These are phyloP conservation scores for Elasticomyces elasticus DNA, from an alignment of 495 filamentous ascomycete species.

Conservation along the genomic window DNA sequence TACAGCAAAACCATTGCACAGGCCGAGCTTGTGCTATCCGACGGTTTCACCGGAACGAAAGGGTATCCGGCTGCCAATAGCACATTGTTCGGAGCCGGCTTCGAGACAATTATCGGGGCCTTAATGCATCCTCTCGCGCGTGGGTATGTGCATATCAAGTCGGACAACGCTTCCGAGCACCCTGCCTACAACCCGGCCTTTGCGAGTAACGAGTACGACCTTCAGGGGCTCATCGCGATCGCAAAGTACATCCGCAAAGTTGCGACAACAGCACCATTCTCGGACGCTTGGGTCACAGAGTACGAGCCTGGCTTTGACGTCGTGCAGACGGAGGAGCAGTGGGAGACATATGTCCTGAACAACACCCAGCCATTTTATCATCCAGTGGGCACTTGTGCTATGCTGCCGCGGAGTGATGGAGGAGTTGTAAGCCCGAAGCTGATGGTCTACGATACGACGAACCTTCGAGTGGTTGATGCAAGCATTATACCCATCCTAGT, in stretches of 20 bases:
- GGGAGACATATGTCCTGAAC: slow-evolving; percentile 9
- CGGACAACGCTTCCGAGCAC: not conserved
- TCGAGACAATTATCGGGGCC: slow-evolving; percentile 16
- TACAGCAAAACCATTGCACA: slow-evolving; percentile 9
- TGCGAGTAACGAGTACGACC: slow-evolving; percentile 14
- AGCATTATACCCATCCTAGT: slow-evolving; percentile 21
- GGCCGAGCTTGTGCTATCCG: slow-evolving; percentile 21
- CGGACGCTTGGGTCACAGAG: slow-evolving; percentile 4
- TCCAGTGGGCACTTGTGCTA: slow-evolving; percentile 43
- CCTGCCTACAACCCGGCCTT: slow-evolving; percentile 16
- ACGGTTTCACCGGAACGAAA: slow-evolving; percentile 23
- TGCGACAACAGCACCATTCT: slow-evolving; percentile 11
- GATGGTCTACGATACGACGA: slow-evolving; percentile 20
- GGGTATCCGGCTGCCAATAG: slow-evolving; percentile 14
- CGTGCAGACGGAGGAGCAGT: slow-evolving; percentile 15
- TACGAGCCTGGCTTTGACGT: slow-evolving; percentile 17
- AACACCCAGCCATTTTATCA: slow-evolving; percentile 26
- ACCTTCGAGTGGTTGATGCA: slow-evolving; percentile 23
- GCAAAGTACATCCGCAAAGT: slow-evolving; percentile 16
- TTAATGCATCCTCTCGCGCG: slow-evolving; percentile 19
- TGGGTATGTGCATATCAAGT: slow-evolving; percentile 18
- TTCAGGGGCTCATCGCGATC: slow-evolving; percentile 1
- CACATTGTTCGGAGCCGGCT: slow-evolving; percentile 7
- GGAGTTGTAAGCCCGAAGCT: slow-evolving; percentile 19
- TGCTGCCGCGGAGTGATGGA: slow-evolving; percentile 40